These are phyloP conservation scores for Aristolochia contorta DNA, from an alignment of 164 flowering plant genomes.

Conservation along the genomic window DNA sequence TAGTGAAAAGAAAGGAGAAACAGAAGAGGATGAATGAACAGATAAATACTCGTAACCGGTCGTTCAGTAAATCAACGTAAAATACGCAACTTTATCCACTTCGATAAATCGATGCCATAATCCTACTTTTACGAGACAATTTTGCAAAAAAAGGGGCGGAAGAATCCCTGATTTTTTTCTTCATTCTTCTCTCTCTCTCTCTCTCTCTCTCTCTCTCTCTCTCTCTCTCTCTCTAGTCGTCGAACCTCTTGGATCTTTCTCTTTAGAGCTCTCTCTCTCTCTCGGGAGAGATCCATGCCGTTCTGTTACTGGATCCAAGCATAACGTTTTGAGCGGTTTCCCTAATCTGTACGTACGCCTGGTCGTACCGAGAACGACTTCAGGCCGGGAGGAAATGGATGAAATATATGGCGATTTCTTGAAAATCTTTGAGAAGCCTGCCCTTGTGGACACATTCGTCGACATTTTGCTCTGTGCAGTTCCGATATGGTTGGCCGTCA, in stretches of 20 bases:
- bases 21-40: no score
- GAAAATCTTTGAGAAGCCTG: constrained; percentile 46
- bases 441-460: constrained; percentile 64
- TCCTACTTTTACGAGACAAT: no score
- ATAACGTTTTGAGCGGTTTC: background rate
- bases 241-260: background rate
- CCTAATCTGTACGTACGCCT: background rate
- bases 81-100: background rate
- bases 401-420: constrained; percentile 27
- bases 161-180: background rate
- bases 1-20: no score
- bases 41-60: no score
- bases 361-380: background rate
- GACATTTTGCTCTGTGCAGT: constrained; percentile 90
- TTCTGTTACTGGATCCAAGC: background rate
- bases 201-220: background rate
- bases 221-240: background rate
- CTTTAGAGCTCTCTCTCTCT: background rate
- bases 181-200: background rate
- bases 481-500: constrained; percentile 95
- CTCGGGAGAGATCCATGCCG: constrained; percentile 2
- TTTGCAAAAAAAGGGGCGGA: background rate
- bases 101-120: background rate
- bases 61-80: background rate
- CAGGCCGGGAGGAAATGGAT: constrained; percentile 14